These are phyloP conservation scores for Sarocladium brachiariae DNA, from an alignment of 2,329 filamentous ascomycete genomes.

Conservation along the genomic window DNA sequence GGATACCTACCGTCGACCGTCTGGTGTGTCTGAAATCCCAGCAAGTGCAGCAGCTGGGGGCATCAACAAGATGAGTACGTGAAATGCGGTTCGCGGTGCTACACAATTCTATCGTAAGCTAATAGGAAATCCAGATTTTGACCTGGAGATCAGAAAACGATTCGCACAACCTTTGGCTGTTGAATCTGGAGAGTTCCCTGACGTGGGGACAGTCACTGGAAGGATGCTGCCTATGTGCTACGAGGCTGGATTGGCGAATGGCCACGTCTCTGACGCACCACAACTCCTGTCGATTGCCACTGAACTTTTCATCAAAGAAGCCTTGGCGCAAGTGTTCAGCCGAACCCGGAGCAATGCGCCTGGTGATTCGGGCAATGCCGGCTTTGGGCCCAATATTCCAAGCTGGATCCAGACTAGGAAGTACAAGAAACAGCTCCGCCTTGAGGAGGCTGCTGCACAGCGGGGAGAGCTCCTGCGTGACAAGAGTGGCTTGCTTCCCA, in stretches of 20 bases:
- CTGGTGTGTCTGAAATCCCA: constrained; percentile 52
- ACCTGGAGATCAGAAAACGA: constrained; percentile 60
- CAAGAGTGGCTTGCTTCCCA: constrained; percentile 68
- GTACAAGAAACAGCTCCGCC: constrained; percentile 66
- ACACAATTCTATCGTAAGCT: neutral
- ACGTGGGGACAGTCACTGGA: constrained; percentile 54
- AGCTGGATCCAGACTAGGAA: constrained; percentile 72
- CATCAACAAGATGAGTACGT: constrained; percentile 73
- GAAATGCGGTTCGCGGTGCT: no score
- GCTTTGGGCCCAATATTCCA: constrained; percentile 54
- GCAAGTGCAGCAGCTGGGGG: constrained; percentile 62
- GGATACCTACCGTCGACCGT: constrained; percentile 40
- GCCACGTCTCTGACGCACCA: constrained; percentile 53
- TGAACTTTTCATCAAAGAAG: constrained; percentile 61
- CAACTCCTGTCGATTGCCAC: constrained; percentile 59
- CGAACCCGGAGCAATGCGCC: constrained; percentile 60
- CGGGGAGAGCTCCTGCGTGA: constrained; percentile 70
- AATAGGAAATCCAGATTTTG: constrained; percentile 41
- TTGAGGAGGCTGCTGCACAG: constrained; percentile 66
- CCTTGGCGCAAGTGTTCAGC: constrained; percentile 55
- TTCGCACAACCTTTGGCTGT: constrained; percentile 57
- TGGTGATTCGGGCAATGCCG: constrained; percentile 53
- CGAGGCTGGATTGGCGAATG: constrained; percentile 54
- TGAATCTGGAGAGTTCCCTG: constrained; percentile 64
- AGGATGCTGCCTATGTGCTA: constrained; percentile 65